Conservation (phyloP, 257 asterid genomes). For the Verbascum thapsus region DNA sequence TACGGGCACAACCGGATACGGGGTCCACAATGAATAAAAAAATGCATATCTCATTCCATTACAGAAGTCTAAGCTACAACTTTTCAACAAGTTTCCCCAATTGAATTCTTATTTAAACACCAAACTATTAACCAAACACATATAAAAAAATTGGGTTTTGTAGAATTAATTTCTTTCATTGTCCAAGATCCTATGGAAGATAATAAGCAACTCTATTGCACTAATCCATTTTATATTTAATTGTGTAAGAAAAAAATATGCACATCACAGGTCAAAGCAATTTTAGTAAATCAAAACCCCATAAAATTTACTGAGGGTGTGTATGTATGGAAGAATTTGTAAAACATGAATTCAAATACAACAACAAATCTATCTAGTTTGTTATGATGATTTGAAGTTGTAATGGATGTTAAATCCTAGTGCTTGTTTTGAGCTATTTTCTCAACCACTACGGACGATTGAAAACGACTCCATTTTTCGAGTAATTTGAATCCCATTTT, state of each 20-base stretch:
- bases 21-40: not conserved
- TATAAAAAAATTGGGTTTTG: not conserved
- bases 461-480: too few species aligned
- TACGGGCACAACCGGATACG: not conserved
- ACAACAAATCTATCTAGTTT: too few species aligned
- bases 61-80: constrained; percentile 7
- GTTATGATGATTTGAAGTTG: too few species aligned
- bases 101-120: not conserved
- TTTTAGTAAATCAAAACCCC: not conserved
- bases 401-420: too few species aligned
- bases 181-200: not conserved
- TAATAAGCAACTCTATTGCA: not conserved
- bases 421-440: too few species aligned
- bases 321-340: not conserved
- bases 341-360: too few species aligned
- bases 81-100: not conserved
- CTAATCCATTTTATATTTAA: not conserved
- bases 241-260: too few species aligned
- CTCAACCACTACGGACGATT: too few species aligned
- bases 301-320: not conserved
- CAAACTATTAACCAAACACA: not conserved
- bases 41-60: not conserved
- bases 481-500: too few species aligned
- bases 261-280: not conserved
- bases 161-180: not conserved